Evolutionary conservation across 2,329 filamentous ascomycete genomes (phyloP).

Genomic region (Ceratocystis diversiconidia): DNA sequence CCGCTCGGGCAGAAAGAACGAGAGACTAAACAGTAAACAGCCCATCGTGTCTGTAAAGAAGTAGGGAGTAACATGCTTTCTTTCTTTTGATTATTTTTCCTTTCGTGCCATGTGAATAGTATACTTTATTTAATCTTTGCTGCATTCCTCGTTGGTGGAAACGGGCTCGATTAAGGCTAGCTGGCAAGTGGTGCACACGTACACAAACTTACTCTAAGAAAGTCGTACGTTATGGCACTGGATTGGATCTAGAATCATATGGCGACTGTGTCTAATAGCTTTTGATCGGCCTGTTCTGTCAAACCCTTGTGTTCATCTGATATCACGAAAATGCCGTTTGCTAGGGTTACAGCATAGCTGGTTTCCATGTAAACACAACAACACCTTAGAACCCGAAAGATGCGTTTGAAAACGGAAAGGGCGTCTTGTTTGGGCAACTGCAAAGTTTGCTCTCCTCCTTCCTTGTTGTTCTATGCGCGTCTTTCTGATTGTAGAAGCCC

Average conservation of each 20-base stretch:
- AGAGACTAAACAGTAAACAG: no score
- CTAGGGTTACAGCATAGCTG: neutral
- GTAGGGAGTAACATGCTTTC: neutral
- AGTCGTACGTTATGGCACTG: neutral
- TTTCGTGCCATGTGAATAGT: neutral
- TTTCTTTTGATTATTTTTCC: neutral
- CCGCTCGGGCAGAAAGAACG: neutral
- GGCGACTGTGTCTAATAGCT: neutral
- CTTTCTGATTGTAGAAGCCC: neutral
- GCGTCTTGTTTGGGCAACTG: neutral
- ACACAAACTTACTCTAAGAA: neutral
- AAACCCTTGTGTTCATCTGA: neutral
- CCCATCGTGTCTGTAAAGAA: no score
- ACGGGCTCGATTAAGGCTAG: neutral
- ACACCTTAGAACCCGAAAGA: neutral
- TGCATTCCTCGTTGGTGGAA: neutral
- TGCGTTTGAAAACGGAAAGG: neutral
- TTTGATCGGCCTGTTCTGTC: neutral
- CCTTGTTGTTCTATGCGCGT: neutral
- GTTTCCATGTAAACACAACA: slow-evolving; percentile 1
- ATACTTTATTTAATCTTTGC: neutral
- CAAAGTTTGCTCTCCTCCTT: neutral
- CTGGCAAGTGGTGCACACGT: neutral
- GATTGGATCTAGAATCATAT: no score
- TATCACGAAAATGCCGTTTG: neutral